A percentile compares a stretch with the other conserved stretches of the same genome.
phyloP scores from a whole-genome alignment of 1,139 yeast species.

The Hanseniaspora sp. region DNA sequence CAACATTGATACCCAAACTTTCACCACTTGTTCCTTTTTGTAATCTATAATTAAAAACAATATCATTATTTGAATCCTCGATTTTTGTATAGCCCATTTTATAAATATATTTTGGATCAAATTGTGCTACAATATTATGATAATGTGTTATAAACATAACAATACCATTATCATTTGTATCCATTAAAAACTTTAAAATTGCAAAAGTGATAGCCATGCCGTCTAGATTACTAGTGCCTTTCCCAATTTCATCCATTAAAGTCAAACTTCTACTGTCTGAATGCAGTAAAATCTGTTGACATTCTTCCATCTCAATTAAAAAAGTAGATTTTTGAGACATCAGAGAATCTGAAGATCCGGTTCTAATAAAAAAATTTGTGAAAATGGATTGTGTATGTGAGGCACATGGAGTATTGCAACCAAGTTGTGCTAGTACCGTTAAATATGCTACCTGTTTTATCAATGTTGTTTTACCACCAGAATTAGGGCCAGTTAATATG shows the following conservation, averaged over 20 bases:
- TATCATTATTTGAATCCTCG: conserved; percentile 28
- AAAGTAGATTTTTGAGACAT: conserved; percentile 39
- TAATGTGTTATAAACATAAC: conserved; percentile 80
- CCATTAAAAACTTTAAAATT: conserved; percentile 53
- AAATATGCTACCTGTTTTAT: conserved; percentile 39
- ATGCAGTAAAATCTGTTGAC: conserved; percentile 34
- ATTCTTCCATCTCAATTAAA: conserved; percentile 41
- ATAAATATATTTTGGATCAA: conserved; percentile 37
- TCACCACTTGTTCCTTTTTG: conserved; percentile 49
- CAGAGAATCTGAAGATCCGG: conserved; percentile 38
- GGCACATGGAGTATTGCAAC: conserved; percentile 43
- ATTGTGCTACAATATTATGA: conserved; percentile 45
- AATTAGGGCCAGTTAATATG: conserved; percentile 53
- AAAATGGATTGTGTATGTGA: conserved; percentile 35
- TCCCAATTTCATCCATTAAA: conserved; percentile 43
- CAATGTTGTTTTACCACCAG: conserved; percentile 47
- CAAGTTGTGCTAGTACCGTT: conserved; percentile 41
- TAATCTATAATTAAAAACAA: conserved; percentile 51
- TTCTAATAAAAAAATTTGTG: conserved; percentile 36
- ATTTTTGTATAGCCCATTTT: conserved; percentile 66
- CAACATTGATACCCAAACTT: conserved; percentile 73
- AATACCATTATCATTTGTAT: conserved; percentile 38
- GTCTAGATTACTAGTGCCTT: conserved; percentile 74
- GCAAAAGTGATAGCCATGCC: conserved; percentile 82
- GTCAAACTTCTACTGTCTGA: conserved; percentile 30